Evolutionary conservation across 768 basidiomycete genomes (phyloP).

Genomic region (Leccinum longicurvipes): DNA sequence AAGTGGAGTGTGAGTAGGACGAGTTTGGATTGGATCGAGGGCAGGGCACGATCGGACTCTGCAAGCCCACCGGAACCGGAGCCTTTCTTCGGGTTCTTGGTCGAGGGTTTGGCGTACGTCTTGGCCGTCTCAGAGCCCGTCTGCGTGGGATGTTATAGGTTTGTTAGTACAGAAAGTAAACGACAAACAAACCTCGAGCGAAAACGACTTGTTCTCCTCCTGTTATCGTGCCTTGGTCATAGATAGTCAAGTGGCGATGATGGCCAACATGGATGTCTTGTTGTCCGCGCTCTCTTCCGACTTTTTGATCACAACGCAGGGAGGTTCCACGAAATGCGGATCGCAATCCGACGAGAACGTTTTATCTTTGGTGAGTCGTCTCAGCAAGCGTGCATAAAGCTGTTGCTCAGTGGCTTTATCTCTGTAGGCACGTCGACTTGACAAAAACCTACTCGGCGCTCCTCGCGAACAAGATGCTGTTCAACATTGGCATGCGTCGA

Average conservation of each 20-base stretch:
- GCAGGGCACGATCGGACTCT: slow-evolving; percentile 35
- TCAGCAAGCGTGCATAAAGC: neutral
- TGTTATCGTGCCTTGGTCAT: no score
- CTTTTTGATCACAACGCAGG: slow-evolving; percentile 83
- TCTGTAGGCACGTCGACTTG: slow-evolving; percentile 82
- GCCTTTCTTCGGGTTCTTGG: slow-evolving; percentile 51
- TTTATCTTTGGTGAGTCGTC: slow-evolving; percentile 79
- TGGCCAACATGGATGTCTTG: slow-evolving; percentile 82
- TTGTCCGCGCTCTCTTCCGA: slow-evolving; percentile 77
- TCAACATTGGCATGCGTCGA: slow-evolving; percentile 75
- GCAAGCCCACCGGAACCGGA: slow-evolving; percentile 11
- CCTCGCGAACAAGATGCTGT: slow-evolving; percentile 82
- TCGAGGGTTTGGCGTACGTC: slow-evolving; percentile 60
- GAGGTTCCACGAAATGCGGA: slow-evolving; percentile 91
- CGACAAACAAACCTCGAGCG: slow-evolving; percentile 64
- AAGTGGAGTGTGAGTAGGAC: slow-evolving; percentile 87
- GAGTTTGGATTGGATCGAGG: slow-evolving; percentile 85
- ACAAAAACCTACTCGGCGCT: slow-evolving; percentile 77
- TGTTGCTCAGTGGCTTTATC: neutral
- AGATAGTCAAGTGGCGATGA: slow-evolving; percentile 68
- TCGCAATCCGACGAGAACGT: slow-evolving; percentile 83
- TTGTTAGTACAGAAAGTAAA: neutral
- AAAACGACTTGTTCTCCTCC: slow-evolving; percentile 94
- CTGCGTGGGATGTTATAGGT: no score
- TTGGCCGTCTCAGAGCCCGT: slow-evolving; percentile 58